phyloP scores from a whole-genome alignment of 495 filamentous ascomycete genomes.

The Tuber umbilicatum region DNA sequence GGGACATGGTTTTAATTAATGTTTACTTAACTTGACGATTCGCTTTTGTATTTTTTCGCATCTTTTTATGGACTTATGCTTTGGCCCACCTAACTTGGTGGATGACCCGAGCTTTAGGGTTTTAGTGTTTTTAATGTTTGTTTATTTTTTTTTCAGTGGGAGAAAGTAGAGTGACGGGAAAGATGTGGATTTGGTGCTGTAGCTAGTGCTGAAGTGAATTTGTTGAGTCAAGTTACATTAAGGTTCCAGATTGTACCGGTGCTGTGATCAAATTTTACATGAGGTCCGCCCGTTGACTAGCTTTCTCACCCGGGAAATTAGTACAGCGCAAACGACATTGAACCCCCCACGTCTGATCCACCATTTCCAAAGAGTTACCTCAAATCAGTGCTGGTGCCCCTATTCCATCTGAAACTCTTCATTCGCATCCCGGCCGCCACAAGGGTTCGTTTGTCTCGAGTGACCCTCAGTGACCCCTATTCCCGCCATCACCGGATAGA shows the following conservation, averaged over 20 bases:
- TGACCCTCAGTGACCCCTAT: neutral
- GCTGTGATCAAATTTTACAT: neutral
- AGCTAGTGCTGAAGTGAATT: neutral
- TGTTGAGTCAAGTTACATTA: neutral
- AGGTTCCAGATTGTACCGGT: neutral
- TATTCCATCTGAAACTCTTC: neutral
- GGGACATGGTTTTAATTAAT: neutral
- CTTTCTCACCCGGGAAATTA: neutral
- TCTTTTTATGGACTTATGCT: neutral
- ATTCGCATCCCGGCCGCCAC: neutral
- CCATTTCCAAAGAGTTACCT: neutral
- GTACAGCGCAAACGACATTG: neutral
- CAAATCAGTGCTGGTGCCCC: neutral
- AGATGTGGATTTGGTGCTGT: neutral
- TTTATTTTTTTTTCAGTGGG: neutral
- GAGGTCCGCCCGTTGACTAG: neutral
- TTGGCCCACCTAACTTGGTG: neutral
- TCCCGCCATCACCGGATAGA: neutral
- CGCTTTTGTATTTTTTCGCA: neutral
- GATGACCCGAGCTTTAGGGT: neutral
- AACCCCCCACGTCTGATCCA: neutral
- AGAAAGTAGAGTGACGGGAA: neutral
- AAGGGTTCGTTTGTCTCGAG: neutral
- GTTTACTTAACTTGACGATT: conserved; percentile 1
- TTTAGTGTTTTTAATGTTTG: neutral